Percentiles rank a stretch among this genome's conserved stretches.
Evolutionary conservation across 179 eudicot genomes (phyloP).

Genomic region (Beta corolliflora): DNA sequence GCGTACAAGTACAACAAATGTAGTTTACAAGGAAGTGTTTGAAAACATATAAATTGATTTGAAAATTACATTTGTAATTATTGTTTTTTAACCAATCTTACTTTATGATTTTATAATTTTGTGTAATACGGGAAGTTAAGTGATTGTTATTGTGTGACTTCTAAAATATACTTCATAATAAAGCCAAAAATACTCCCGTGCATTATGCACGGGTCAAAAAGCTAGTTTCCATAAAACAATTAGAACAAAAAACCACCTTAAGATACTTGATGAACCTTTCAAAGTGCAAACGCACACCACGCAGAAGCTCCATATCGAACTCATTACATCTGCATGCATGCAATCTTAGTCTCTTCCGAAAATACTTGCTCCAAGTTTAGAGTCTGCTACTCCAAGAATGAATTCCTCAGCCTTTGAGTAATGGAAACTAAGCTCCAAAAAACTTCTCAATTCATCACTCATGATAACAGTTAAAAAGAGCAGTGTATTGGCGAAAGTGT

Average conservation of each 20-base stretch:
- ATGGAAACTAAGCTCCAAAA: slow-evolving; percentile 71
- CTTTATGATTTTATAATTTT: too few relatives aligned
- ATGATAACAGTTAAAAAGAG: slow-evolving; percentile 56
- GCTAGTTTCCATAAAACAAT: neutral
- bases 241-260: slow-evolving; percentile 48
- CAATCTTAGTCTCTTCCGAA: slow-evolving; percentile 70
- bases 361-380: slow-evolving; percentile 80
- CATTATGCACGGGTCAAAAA: too few relatives aligned
- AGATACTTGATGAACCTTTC: slow-evolving; percentile 73
- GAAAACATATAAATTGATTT: too few relatives aligned
- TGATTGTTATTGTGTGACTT: too few relatives aligned
- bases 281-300: slow-evolving; percentile 89
- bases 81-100: too few relatives aligned
- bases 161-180: too few relatives aligned
- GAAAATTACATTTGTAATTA: too few relatives aligned
- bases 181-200: too few relatives aligned
- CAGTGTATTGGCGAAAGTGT: too few relatives aligned
- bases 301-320: slow-evolving; percentile 83
- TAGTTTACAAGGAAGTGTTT: too few relatives aligned
- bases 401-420: slow-evolving; percentile 76
- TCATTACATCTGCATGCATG: slow-evolving; percentile 88
- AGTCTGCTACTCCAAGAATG: slow-evolving; percentile 75
- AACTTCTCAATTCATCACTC: slow-evolving; percentile 83
- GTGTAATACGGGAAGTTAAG: too few relatives aligned
- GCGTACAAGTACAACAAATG: too few relatives aligned